Conservation (phyloP, 176 grass and related monocot genomes). For the Pharus latifolius region DNA sequence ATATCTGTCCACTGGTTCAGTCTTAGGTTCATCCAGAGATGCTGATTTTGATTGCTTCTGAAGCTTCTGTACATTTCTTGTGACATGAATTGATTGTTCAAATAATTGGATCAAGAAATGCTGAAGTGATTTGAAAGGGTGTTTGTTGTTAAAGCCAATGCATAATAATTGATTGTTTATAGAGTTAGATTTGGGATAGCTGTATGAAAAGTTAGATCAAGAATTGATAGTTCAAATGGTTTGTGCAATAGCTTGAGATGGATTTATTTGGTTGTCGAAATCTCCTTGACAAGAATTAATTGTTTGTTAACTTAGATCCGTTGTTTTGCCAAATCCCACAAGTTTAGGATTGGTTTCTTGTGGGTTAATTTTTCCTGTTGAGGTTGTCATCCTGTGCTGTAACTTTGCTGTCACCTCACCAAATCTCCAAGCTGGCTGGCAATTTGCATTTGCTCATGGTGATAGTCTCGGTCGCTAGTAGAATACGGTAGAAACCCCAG, state of each 20-base stretch:
- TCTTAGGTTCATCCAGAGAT: neutral
- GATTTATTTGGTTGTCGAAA: neutral
- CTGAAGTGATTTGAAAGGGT: neutral
- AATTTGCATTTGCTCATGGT: neutral
- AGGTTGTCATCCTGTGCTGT: neutral
- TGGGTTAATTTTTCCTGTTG: neutral
- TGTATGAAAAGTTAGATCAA: constrained; percentile 15
- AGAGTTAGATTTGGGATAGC: neutral
- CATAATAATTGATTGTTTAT: neutral
- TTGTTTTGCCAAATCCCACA: constrained; percentile 12
- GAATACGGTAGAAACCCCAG: neutral
- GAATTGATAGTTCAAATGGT: constrained; percentile 23
- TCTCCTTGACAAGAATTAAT: neutral
- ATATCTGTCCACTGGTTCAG: neutral
- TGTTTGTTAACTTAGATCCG: neutral
- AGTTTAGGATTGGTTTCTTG: constrained; percentile 16
- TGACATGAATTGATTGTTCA: neutral
- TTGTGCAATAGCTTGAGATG: neutral
- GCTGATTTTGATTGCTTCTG: neutral
- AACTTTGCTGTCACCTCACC: neutral
- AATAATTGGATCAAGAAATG: constrained; percentile 14
- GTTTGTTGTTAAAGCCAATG: neutral
- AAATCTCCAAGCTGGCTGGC: neutral
- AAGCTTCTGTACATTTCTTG: constrained; percentile 8
- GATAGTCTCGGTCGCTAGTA: neutral